Conservation (phyloP, 2,329 filamentous ascomycete species). For the Colletotrichum agaves region DNA sequence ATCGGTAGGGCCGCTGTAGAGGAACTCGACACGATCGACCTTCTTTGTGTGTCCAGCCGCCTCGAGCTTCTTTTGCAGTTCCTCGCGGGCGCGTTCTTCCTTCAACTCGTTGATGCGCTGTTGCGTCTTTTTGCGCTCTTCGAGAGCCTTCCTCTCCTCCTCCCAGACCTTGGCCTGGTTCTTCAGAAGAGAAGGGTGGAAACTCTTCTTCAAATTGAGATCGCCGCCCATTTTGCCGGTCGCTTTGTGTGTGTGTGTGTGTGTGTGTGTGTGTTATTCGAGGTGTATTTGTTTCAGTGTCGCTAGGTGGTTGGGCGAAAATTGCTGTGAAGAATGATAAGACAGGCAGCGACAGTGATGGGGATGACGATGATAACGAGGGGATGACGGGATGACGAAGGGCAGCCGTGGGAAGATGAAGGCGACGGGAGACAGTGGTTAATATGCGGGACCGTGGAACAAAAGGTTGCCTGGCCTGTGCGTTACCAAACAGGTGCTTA, state of each 20-base stretch:
- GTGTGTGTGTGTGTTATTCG: neutral
- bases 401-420: neutral
- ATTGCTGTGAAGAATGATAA: too few species aligned
- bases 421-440: neutral
- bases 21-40: slow-evolving; percentile 92
- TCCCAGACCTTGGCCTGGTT: slow-evolving; percentile 94
- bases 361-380: neutral
- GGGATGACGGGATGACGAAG: neutral
- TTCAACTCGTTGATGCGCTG: slow-evolving; percentile 92
- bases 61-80: slow-evolving; percentile 90
- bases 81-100: slow-evolving; percentile 91
- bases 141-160: slow-evolving; percentile 90
- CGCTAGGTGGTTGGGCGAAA: too few species aligned
- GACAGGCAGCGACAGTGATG: neutral
- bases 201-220: slow-evolving; percentile 94
- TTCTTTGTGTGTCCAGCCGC: slow-evolving; percentile 85
- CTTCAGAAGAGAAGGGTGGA: slow-evolving; percentile 89
- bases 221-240: slow-evolving; percentile 84
- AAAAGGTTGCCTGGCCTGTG: slow-evolving; percentile 33
- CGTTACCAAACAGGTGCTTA: neutral
- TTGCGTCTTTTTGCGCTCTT: slow-evolving; percentile 93
- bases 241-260: neutral
- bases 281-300: neutral
- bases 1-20: slow-evolving; percentile 89
- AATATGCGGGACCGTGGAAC: neutral